Evolutionary conservation across 306 rosid species (phyloP).

Genomic region (Castanea sativa): DNA sequence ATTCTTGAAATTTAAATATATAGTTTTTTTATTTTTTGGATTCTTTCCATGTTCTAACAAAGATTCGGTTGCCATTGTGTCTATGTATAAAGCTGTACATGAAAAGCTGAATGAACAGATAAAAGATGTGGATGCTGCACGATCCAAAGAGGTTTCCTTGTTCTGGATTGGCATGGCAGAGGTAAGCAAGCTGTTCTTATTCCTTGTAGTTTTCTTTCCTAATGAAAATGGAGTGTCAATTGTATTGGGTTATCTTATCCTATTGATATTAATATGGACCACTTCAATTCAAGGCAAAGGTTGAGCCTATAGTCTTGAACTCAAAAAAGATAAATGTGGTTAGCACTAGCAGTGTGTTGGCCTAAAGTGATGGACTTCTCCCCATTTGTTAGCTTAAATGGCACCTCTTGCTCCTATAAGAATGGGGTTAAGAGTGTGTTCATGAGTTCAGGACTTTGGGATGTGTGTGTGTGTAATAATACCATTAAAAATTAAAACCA

Average conservation of each 20-base stretch:
- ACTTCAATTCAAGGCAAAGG: not conserved
- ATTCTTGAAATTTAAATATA: not conserved
- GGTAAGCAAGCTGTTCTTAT: conserved; percentile 42
- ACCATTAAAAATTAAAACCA: too few species aligned
- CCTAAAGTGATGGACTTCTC: not conserved
- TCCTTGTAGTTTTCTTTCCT: not conserved
- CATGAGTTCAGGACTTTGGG: not conserved
- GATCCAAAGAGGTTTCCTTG: conserved; percentile 70
- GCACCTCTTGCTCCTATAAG: not conserved
- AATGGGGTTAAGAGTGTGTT: not conserved
- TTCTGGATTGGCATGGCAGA: conserved; percentile 94
- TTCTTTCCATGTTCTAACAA: not conserved
- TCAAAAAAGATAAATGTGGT: not conserved
- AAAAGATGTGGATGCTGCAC: conserved; percentile 63
- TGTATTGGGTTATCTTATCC: not conserved
- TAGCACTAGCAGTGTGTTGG: not conserved
- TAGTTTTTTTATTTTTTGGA: not conserved
- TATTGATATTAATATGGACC: not conserved
- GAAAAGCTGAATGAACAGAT: conserved; percentile 60
- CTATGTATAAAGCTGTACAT: conserved; percentile 50
- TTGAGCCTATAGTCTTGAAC: not conserved
- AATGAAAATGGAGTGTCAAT: not conserved
- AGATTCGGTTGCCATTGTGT: conserved; percentile 1
- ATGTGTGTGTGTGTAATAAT: too few species aligned
- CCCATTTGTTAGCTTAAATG: not conserved